Base-by-base conservation (phyloP, 495 filamentous ascomycete species). In the Penicillium coffeae region DNA sequence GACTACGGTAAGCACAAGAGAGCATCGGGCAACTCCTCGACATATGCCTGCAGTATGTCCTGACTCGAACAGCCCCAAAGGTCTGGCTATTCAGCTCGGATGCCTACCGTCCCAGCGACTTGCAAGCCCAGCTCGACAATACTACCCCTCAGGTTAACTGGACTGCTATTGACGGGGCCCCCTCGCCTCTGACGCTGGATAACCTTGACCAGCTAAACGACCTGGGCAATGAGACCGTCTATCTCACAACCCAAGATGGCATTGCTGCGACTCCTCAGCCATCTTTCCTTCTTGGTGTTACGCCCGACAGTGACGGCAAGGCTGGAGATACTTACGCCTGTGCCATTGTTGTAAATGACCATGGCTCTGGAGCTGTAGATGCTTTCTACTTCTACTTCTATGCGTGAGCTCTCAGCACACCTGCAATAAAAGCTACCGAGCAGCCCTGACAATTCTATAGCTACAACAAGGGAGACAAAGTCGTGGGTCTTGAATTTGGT, bases 321-420 rank as follows among this genome's bases (percentile, higher is more conserved):
- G 79, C 72, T 1, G 52, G 63, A 1, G 70, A 69, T 52, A 74
- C 70, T 3, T 69, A 70, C 10, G 72, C 69, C 15, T 72, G 68
- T 35, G 68, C 66, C 0, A 70, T 87, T 37, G 74, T 87, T 20
- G 71, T 81, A 14, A 70, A 71, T 45, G 79, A 86, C 51, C 74
- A 79, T 50, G 78, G 75, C 0, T 56, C 65, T 35, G 77, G 74
- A 2, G 63, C 64, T 3, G 62, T 85, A 0, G 84, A 87, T 71
- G 83, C 75, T 0, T 87, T 84, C 47, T 87, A 86, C 55, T 79
- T 86, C 51, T 86, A 86, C 51, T 86, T 86, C 54, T 87, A 83
- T 50, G 72, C 81, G 52, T 85, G 37, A 60, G 72, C 65, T 13
- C n/a, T 25, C n/a, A n/a, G n/a, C n/a, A n/a, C n/a, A n/a, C n/a